Evolutionary conservation across 495 filamentous ascomycete genomes (phyloP).

Genomic region (Talaromyces borbonicus): DNA sequence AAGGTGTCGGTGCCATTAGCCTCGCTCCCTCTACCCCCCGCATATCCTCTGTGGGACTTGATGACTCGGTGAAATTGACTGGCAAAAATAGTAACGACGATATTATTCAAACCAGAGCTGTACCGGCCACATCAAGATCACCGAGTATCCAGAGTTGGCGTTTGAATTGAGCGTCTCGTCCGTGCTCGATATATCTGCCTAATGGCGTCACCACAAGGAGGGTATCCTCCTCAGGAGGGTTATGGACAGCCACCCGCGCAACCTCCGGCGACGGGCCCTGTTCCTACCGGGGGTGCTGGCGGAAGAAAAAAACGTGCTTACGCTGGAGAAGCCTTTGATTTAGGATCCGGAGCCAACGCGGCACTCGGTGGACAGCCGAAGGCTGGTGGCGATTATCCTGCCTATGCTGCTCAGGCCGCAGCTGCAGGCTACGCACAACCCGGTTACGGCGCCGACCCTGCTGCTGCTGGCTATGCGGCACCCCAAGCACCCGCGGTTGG

Average conservation of each 20-base stretch:
- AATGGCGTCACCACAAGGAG: constrained; percentile 55
- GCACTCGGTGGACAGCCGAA: constrained; percentile 48
- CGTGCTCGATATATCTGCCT: neutral
- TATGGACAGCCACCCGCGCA: constrained; percentile 36
- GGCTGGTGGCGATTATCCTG: constrained; percentile 44
- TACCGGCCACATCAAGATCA: no score
- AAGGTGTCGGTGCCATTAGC: neutral
- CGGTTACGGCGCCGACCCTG: constrained; percentile 41
- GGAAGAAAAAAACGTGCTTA: constrained; percentile 85
- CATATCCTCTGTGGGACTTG: constrained; percentile 2
- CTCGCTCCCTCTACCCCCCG: constrained; percentile 1
- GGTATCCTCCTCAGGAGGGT: constrained; percentile 48
- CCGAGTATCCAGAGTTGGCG: no score
- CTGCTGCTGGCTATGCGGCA: constrained; percentile 17
- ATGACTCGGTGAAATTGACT: constrained; percentile 2
- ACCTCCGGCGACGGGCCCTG: constrained; percentile 21
- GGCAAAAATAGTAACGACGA: neutral
- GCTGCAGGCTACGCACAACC: constrained; percentile 44
- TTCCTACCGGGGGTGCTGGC: constrained; percentile 30
- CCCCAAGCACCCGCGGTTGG: constrained; percentile 29
- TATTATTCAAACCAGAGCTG: no score
- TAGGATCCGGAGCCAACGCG: constrained; percentile 83
- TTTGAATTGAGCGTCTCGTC: neutral
- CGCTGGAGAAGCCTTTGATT: constrained; percentile 88
- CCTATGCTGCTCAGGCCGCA: constrained; percentile 44